Evolutionary conservation across 2,329 filamentous ascomycete species (phyloP), one percentile per base, ranked within the genome.

Genomic region (Chrysosporium queenslandicum): DNA sequence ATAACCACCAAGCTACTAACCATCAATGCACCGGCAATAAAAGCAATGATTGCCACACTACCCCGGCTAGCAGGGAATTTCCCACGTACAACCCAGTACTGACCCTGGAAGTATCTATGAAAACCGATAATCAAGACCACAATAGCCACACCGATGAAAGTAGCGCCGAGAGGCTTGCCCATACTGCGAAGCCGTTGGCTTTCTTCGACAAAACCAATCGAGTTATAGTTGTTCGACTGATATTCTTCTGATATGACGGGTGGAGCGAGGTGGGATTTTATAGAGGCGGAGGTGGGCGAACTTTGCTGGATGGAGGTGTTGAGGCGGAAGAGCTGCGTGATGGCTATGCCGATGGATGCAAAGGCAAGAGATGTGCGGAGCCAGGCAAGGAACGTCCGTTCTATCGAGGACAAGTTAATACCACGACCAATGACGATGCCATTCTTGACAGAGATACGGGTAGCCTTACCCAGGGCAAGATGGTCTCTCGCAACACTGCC

Each of bases 331-430:
- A 84, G 74, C 59, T 83, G 81, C 1, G 81, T 83, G 39, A 83
- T 72, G 21, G 81, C 81, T 41, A 84, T 81, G 50, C 81, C 81
- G 60, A 84, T 83, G 52, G 73, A 77, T 14, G 81, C 81, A 63
- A 84, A 84, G 49, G 79, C 78, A 50, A 84, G 72, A 12, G 78
- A 82, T 14, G 81, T 84, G 50, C 81, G 76, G 54, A 84, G 74
- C 81, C 81, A 84, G 56, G 81, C 81, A 39, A 84, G 73, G 66
- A 83, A 84, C n/a, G 81, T 84, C 37, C 81, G 76, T 65, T 84
- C 81, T 81, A 58, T 16, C 20, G 34, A 58, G 21, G 6, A 21
- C 8, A 16, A 48, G 11, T 14, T 27, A 11, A 27, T n/a, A 27
- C 25, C 23, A 14, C 16, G 27, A 43, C 52, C 23, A 53, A 32